A percentile compares a stretch with the other conserved stretches of the same genome.
These are phyloP conservation scores for Linum tenue DNA, from an alignment of 345 rosid species.

Conservation along the genomic window DNA sequence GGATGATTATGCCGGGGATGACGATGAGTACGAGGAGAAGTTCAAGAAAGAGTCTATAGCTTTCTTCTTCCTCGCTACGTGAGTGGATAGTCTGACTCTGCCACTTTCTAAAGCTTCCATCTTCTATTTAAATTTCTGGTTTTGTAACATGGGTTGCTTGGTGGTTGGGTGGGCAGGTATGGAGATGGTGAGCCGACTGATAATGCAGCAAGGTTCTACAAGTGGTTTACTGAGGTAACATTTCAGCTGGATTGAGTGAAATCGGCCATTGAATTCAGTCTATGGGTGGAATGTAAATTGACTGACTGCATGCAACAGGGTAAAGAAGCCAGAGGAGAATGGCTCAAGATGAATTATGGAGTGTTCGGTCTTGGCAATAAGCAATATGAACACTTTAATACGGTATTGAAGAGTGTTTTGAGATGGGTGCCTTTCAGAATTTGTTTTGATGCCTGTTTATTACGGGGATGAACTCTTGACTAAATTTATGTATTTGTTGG, in stretches of 20 bases:
- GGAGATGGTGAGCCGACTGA: constrained; percentile 99
- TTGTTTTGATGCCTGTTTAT: not conserved
- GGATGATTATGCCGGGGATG: constrained; percentile 97
- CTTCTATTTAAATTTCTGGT: not conserved
- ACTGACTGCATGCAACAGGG: constrained; percentile 32
- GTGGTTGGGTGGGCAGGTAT: constrained; percentile 40
- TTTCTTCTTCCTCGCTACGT: constrained; percentile 95
- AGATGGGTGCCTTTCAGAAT: not conserved
- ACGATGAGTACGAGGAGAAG: constrained; percentile 87
- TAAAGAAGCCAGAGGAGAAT: constrained; percentile 50
- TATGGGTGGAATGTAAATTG: not conserved
- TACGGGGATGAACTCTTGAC: not conserved
- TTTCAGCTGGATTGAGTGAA: constrained; percentile 7
- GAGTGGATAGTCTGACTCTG: constrained; percentile 16
- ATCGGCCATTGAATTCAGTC: not conserved
- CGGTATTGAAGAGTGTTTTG: constrained; percentile 30
- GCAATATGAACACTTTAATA: constrained; percentile 94
- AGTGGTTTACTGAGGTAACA: constrained; percentile 90
- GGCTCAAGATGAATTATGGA: constrained; percentile 68
- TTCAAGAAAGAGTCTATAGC: constrained; percentile 73
- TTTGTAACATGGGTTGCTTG: constrained; percentile 12
- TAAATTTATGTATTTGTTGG: too few species aligned
- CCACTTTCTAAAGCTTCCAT: too few species aligned
- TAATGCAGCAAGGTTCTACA: constrained; percentile 96
- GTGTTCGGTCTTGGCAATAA: constrained; percentile 97